Base-by-base conservation (phyloP, 192 early-diverging fungal genomes). In the Coemansia sp. region DNA sequence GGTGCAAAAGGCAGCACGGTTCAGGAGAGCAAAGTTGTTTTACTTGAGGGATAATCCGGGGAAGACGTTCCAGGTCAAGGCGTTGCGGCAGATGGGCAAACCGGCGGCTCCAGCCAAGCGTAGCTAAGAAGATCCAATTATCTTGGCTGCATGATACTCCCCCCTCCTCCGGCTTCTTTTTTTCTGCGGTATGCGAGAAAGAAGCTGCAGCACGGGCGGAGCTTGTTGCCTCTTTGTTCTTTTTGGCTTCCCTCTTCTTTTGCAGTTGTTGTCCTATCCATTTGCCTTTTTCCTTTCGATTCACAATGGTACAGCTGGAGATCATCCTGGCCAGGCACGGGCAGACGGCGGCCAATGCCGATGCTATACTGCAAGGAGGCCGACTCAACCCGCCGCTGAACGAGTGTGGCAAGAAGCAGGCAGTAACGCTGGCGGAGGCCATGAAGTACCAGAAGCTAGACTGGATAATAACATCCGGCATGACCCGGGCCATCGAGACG, bases 1-100 rank as follows among this genome's bases (percentile, higher is more conserved):
- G 26, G 49, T 87, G 56, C 67, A 83, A 36, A 77, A 77, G 65
- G 74, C 77, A n/a, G 35, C 33, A 16, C 75, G 80, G 10, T 79
- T 76, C 56, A 78, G 80, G 61, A 77, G 87, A 45, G 84, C 84
- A 6, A 90, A 87, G 65, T 55, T 90, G 56, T 87, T 76, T 50
- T 90, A 87, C 59, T 46, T 90, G 59, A 69, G 87, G 50, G 80
- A 90, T 44, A 80, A 83, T 45, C 85, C 87, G 12, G 87, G 82
- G 42, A 83, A 82, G 49, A 78, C 80, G 5, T 85, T 84, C 76
- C 78, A 77, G 52, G 51, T 80, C 36, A 77, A 72, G 33, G 21
- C 56, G 37, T 51, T 65, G 44, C 67, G 52, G 45, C 57, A 60
- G 44, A 44, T 58, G 56, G 46, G 43, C 11, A 53, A 64, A 38